phyloP scores from a whole-genome alignment of 176 grass and related monocot species.

The Elymus sibiricus region DNA sequence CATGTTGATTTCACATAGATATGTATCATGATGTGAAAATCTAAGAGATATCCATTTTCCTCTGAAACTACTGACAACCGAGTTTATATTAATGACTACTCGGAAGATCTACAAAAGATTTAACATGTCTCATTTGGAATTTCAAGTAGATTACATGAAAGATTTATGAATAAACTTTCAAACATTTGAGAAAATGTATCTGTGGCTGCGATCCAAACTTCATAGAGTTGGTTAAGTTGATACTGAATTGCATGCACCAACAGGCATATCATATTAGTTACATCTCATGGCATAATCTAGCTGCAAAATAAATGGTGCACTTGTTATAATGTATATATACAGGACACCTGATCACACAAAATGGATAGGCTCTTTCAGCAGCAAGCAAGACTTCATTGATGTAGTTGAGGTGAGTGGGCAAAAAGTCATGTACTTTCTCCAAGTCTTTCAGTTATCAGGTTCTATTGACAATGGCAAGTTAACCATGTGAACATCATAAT shows the following conservation, averaged over 20 bases:
- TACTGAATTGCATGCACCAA: not conserved
- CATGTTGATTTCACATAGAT: not conserved
- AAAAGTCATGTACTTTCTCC: not conserved
- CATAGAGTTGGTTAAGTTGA: not conserved
- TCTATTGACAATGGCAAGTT: not conserved
- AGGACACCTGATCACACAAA: conserved; percentile 97
- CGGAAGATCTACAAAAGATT: not conserved
- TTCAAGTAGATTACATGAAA: not conserved
- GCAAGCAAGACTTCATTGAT: conserved; percentile 91
- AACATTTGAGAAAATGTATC: not conserved
- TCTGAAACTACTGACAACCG: not conserved
- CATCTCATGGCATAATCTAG: not conserved
- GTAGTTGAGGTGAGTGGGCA: conserved; percentile 64
- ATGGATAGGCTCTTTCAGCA: conserved; percentile 93
- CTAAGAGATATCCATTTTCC: not conserved
- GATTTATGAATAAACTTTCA: not conserved
- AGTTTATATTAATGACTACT: not conserved
- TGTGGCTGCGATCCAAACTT: not conserved
- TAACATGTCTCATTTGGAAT: not conserved
- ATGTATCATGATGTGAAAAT: not conserved
- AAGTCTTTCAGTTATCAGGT: not conserved
- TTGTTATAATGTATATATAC: not conserved
- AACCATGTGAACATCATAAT: not conserved
- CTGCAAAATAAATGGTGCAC: not conserved
- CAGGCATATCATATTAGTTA: not conserved